Evolutionary conservation across 179 eudicot genomes (phyloP), one percentile per base, ranked within the genome.

Genomic region (Spergularia azorica): DNA sequence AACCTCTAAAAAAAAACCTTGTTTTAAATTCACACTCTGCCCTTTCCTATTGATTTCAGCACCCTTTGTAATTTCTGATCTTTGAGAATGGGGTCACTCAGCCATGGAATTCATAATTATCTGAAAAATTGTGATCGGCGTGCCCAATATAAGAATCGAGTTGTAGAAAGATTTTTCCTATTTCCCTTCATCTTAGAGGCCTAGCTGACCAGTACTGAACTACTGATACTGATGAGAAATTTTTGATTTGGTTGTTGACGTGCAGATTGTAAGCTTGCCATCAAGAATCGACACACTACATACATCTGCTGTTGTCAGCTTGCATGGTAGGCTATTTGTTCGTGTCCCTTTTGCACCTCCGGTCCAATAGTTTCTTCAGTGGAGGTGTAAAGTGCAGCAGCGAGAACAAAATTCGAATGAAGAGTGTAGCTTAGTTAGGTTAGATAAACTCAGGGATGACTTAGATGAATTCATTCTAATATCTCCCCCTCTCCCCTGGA

Each of bases 271-370:
- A 50, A 90, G 78, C 76, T 83, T 91, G 70, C 94, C 98, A 13
- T 86, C 83, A 56, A 87, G 93, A 79, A 93, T 93, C 56, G 89
- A 90, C 83, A 90, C 94, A 46, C 89, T 91, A 63, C 96, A 88
- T 74, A 91, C 98, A 12, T 91, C 98, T 18, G 98, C 98, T 5
- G 90, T 93, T 76, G 98, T 93, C 48, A 91, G 98, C 87, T 87
- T 91, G 78, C 98, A 88, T 64, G 96, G 96, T 26, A 85, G 92
- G 64, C 94, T 93, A 75, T 90, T 84, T 79, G 93, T 93, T 41
- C 94, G 94, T 43, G 90, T 88, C 68, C 97, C 97, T 46, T 89
- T 90, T 74, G 97, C 73, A 7, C 43, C 60, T 26, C 61, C 61
- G 46, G 14, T 70, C 73, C 73, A 51, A 14, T 70, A 70, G 36